Evolutionary conservation across 1,284 basidiomycete species (phyloP).

Genomic region (Acaromyces ingoldii): DNA sequence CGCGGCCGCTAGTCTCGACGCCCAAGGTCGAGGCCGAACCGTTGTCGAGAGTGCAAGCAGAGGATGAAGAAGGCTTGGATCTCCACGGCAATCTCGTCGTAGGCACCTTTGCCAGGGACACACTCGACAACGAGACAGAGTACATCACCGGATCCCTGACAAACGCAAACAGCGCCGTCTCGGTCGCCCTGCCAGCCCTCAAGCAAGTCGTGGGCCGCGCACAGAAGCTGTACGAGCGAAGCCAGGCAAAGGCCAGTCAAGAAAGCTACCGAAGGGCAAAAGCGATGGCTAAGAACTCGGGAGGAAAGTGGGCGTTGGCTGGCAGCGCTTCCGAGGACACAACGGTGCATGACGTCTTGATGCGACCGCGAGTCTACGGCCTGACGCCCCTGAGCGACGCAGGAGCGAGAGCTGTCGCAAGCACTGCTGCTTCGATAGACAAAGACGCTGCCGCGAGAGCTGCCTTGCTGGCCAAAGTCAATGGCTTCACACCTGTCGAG

Average conservation of each 20-base stretch:
- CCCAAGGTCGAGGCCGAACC: conserved; percentile 9
- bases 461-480: conserved; percentile 69
- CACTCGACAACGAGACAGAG: conserved; percentile 65
- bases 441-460: conserved; percentile 57
- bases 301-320: conserved; percentile 61
- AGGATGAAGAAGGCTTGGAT: conserved; percentile 18
- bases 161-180: conserved; percentile 26
- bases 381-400: conserved; percentile 17
- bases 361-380: conserved; percentile 31
- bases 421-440: not conserved
- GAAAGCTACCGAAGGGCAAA: conserved; percentile 85
- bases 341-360: conserved; percentile 63
- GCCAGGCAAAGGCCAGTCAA: conserved; percentile 79
- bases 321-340: conserved; percentile 62
- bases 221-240: conserved; percentile 89
- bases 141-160: conserved; percentile 66
- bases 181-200: conserved; percentile 67
- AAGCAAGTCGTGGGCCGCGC: conserved; percentile 84
- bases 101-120: conserved; percentile 72
- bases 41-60: no score
- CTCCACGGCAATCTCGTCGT: conserved; percentile 54
- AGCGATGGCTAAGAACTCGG: conserved; percentile 64
- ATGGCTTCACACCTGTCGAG: conserved; percentile 76
- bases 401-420: conserved; percentile 8
- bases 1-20: conserved; percentile 66